These are phyloP conservation scores for Orbilia blumenaviensis DNA, from an alignment of 2,329 filamentous ascomycete genomes.

Conservation along the genomic window DNA sequence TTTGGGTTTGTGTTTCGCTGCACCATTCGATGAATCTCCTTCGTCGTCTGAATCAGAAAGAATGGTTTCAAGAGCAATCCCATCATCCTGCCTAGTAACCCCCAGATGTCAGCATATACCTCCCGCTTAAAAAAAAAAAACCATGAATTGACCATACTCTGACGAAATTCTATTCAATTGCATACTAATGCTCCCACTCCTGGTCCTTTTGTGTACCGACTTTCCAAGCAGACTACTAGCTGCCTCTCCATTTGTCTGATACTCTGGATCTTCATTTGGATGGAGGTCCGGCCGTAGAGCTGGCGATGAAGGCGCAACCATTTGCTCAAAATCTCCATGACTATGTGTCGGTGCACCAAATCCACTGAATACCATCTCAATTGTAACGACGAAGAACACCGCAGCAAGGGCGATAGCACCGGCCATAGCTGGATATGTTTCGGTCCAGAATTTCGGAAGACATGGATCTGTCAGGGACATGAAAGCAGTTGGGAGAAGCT, in stretches of 20 bases:
- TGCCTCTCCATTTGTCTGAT: conserved; percentile 44
- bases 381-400: conserved; percentile 80
- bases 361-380: conserved; percentile 80
- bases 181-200: conserved; percentile 56
- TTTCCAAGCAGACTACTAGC: conserved; percentile 48
- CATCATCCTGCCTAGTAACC: conserved; percentile 5
- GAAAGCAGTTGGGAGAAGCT: conserved; percentile 71
- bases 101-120: not conserved
- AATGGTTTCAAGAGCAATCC: conserved; percentile 35
- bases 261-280: conserved; percentile 42
- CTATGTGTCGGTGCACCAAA: conserved; percentile 48
- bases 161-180: conserved; percentile 54
- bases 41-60: conserved; percentile 50
- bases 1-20: conserved; percentile 24
- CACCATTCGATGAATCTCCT: conserved; percentile 13
- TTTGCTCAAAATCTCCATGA: conserved; percentile 49
- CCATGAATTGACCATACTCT: conserved; percentile 5
- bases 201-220: conserved; percentile 42
- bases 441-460: conserved; percentile 80
- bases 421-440: conserved; percentile 80
- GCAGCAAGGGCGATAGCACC: conserved; percentile 83
- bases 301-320: conserved; percentile 36
- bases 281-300: conserved; percentile 41
- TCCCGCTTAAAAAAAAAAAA: not conserved
- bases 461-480: conserved; percentile 70